phyloP scores from a whole-genome alignment of 78 protist genomes.

The Polysphondylium violaceum region DNA sequence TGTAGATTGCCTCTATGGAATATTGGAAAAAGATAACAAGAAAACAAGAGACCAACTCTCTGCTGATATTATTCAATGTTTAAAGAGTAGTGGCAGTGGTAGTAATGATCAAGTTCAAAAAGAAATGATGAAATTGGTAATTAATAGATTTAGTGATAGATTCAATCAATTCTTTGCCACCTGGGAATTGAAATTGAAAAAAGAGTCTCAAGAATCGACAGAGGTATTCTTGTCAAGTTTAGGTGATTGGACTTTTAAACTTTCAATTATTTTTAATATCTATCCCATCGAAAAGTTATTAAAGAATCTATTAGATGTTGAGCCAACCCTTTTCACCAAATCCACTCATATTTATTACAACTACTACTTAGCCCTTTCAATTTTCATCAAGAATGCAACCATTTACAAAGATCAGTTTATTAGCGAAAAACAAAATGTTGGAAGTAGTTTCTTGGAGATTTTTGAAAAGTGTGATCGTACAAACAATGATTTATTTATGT shows the following conservation, averaged over 20 bases:
- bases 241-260: constrained; percentile 25
- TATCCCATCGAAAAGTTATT: constrained; percentile 1
- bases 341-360: constrained; percentile 15
- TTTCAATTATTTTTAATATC: constrained; percentile 10
- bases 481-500: constrained; percentile 18
- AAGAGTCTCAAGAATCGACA: constrained; percentile 2
- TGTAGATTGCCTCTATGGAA: constrained; percentile 15
- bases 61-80: background rate
- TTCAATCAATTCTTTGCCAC: constrained; percentile 8
- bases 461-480: constrained; percentile 21
- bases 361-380: constrained; percentile 8
- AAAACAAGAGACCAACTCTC: constrained; percentile 16
- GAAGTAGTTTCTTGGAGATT: constrained; percentile 14
- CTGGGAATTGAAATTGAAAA: too few relatives aligned
- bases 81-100: background rate
- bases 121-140: constrained; percentile 4
- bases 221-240: constrained; percentile 10
- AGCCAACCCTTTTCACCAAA: constrained; percentile 1
- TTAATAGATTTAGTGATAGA: constrained; percentile 13
- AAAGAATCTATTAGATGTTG: background rate
- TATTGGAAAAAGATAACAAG: constrained; percentile 24
- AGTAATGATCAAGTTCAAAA: background rate
- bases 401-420: constrained; percentile 5
- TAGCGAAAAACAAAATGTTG: too few relatives aligned
- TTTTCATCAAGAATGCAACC: background rate